Evolutionary conservation across 108 stramenopile species (phyloP), one percentile per base, ranked within the genome.

Genomic region (Aurantiochytrium sp.): DNA sequence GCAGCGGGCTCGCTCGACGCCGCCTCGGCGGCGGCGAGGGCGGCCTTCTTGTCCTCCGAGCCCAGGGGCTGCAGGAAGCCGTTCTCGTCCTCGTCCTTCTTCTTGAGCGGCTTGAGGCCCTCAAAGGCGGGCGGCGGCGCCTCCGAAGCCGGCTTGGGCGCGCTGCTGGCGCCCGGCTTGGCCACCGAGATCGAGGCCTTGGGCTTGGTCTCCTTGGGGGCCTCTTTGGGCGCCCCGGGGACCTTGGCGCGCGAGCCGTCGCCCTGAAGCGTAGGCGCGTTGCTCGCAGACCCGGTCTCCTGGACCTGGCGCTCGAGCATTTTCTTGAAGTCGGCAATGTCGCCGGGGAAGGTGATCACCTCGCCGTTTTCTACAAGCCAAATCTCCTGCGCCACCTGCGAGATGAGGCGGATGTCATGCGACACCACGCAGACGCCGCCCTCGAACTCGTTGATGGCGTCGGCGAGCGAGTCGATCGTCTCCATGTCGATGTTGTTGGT

Each of bases 381-480:
- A 86, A 99, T 98, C 91, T 98, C 96, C 85, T 98, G 93, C 27
- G 97, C 98, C 37, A 97, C 97, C 87, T 98, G 97, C 12, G 96
- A 96, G 68, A 99, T 99, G 89, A 99, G 94, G 55, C 98, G 92
- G 96, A 98, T 98, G 92, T 99, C 99, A 94, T 99, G 99, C 52
- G 93, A 94, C 86, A 99, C 98, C 91, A 99, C 95, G 59, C 98
- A 88, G 30, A 99, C 97, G n/a, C 99, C 99, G 42, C 99, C 99
- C 91, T 95, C 89, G 92, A 98, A 99, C 36, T 93, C 95, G 87
- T 98, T 98, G 85, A 99, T 94, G 88, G 97, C 98, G 22, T 92
- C 89, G 10, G 98, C 98, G 68, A 99, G 92, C 19, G 97, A 95
- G 91, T 98, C 99, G 89, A 99, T 99, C 34, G 95, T 95, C 92